These are phyloP conservation scores for Macrophomina phaseolina DNA, from an alignment of 2,329 filamentous ascomycete species.

Conservation along the genomic window DNA sequence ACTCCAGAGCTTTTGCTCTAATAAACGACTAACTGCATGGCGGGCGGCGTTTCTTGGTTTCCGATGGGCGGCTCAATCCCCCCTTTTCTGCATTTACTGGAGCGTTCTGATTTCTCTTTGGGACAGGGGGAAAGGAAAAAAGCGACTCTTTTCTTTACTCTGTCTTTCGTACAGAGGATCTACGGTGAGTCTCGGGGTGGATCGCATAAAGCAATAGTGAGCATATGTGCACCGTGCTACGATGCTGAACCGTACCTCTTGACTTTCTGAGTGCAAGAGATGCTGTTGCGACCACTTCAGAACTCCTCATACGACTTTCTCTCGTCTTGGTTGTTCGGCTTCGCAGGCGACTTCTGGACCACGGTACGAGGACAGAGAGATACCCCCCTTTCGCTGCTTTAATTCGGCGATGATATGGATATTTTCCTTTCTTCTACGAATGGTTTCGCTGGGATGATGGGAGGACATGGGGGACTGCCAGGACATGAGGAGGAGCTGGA, in stretches of 20 bases:
- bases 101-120: not conserved
- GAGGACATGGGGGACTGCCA: not conserved
- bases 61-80: not conserved
- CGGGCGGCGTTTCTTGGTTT: slow-evolving; percentile 18
- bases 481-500: not conserved
- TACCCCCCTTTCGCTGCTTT: slow-evolving; percentile 21
- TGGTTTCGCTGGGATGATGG: not conserved
- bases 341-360: slow-evolving; percentile 25
- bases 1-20: not conserved
- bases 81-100: slow-evolving; percentile 2
- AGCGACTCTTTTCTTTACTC: slow-evolving; percentile 8
- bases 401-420: not conserved
- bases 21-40: slow-evolving; percentile 21
- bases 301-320: not conserved
- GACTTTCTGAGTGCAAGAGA: not conserved
- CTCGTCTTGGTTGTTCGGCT: slow-evolving; percentile 24
- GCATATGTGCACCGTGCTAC: too few relatives aligned
- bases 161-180: slow-evolving; percentile 19
- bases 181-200: not conserved
- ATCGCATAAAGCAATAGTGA: not conserved
- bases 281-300: not conserved
- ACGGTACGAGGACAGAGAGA: slow-evolving; percentile 21
- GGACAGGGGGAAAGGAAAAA: not conserved
- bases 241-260: not conserved
- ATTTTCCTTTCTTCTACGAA: not conserved